Evolutionary conservation across 1,139 yeast genomes (phyloP).

Genomic region (Blastobotrys aristatus): DNA sequence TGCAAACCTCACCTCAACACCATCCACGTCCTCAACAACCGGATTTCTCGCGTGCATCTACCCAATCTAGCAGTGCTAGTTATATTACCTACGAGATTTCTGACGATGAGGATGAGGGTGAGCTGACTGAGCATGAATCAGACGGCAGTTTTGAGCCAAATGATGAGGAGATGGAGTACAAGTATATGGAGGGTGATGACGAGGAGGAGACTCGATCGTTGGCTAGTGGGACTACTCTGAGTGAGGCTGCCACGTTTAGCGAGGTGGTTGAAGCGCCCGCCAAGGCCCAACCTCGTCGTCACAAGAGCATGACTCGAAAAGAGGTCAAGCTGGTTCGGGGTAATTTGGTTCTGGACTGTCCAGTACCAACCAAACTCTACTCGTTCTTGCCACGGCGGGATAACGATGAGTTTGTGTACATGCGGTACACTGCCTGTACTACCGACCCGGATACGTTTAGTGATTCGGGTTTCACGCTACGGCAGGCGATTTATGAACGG

Average conservation of each 20-base stretch:
- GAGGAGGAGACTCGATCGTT: slow-evolving; percentile 27
- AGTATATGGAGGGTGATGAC: slow-evolving; percentile 27
- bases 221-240: slow-evolving; percentile 17
- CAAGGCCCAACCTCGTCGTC: slow-evolving; percentile 55
- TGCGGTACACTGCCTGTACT: slow-evolving; percentile 94
- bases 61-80: background rate
- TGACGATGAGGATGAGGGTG: slow-evolving; percentile 6
- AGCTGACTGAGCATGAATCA: slow-evolving; percentile 6
- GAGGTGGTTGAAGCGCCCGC: slow-evolving; percentile 36
- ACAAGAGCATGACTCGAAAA: slow-evolving; percentile 50
- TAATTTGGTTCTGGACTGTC: slow-evolving; percentile 83
- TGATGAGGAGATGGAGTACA: slow-evolving; percentile 27
- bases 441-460: slow-evolving; percentile 80
- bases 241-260: slow-evolving; percentile 22
- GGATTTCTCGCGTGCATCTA: slow-evolving; percentile 14
- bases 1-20: background rate
- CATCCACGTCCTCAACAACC: slow-evolving; percentile 22
- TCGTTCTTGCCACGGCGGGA: slow-evolving; percentile 77
- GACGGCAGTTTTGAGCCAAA: slow-evolving; percentile 25
- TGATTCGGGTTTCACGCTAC: slow-evolving; percentile 72
- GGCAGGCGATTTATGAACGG: slow-evolving; percentile 78
- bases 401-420: slow-evolving; percentile 86
- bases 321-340: slow-evolving; percentile 70
- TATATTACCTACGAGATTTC: background rate
- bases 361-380: slow-evolving; percentile 80